These are phyloP conservation scores for Aspergillus sclerotioniger DNA, from an alignment of 495 filamentous ascomycete genomes.

Conservation along the genomic window DNA sequence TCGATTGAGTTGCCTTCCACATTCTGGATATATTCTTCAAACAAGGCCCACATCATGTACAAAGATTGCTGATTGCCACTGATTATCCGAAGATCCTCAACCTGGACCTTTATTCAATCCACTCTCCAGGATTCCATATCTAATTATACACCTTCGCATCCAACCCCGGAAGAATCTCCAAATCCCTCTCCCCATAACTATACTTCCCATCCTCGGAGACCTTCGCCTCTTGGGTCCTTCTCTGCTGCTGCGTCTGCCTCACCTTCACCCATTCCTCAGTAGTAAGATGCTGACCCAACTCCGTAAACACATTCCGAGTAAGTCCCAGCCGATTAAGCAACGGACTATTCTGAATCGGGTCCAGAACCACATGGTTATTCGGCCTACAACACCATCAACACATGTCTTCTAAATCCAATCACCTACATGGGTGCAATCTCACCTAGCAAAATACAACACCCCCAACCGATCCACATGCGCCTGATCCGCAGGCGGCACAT, in stretches of 20 bases:
- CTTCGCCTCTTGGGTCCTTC: conserved; percentile 40
- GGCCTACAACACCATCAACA: conserved; percentile 20
- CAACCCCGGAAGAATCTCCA: conserved; percentile 49
- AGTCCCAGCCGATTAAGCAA: conserved; percentile 43
- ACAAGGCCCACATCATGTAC: too few species aligned
- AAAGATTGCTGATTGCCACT: too few species aligned
- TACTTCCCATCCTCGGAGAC: conserved; percentile 37
- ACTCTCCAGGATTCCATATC: too few species aligned
- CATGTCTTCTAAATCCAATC: not conserved
- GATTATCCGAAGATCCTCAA: too few species aligned
- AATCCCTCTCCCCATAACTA: conserved; percentile 38
- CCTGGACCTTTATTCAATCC: too few species aligned
- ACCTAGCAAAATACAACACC: conserved; percentile 46
- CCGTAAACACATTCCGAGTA: conserved; percentile 31
- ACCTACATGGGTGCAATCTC: not conserved
- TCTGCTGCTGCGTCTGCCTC: conserved; percentile 42
- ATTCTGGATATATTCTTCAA: too few species aligned
- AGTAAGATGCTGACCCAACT: conserved; percentile 33
- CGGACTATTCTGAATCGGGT: conserved; percentile 43
- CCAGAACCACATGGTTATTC: conserved; percentile 38
- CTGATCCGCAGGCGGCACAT: conserved; percentile 50
- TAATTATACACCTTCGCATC: conserved; percentile 46
- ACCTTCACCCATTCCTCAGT: conserved; percentile 37
- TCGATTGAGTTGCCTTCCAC: too few species aligned
- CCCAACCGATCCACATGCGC: conserved; percentile 51